Conservation (phyloP, 176 grass and related monocot genomes). For the Eleusine coracana region DNA sequence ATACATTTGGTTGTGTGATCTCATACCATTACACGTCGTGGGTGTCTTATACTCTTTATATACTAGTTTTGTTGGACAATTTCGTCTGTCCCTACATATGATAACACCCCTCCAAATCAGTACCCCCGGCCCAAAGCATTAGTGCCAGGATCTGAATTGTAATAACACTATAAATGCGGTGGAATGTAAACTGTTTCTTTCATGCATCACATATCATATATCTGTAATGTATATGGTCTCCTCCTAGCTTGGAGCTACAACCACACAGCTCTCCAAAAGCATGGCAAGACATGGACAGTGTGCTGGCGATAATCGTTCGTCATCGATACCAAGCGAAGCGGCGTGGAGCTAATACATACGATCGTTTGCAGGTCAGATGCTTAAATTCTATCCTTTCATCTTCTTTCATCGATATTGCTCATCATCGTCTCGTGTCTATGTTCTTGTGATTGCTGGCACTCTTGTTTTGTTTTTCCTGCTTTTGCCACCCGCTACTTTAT, state of each 20-base stretch:
- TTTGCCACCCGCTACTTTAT: slow-evolving; percentile 26
- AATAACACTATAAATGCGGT: slow-evolving; percentile 8
- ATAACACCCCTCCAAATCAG: slow-evolving; percentile 65
- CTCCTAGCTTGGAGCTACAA: slow-evolving; percentile 37
- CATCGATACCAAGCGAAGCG: slow-evolving; percentile 11
- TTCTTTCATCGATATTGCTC: slow-evolving; percentile 12
- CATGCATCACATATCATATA: slow-evolving; percentile 29
- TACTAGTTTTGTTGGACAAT: slow-evolving; percentile 46
- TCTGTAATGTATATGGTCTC: slow-evolving; percentile 13
- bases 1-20: slow-evolving; percentile 29
- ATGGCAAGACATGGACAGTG: slow-evolving; percentile 20
- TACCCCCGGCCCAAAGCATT: slow-evolving; percentile 16
- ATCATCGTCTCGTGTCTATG: slow-evolving; percentile 27
- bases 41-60: slow-evolving; percentile 24
- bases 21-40: not conserved
- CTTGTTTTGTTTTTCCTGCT: slow-evolving; percentile 39
- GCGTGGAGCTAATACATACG: slow-evolving; percentile 1
- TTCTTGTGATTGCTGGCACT: slow-evolving; percentile 18
- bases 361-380: slow-evolving; percentile 70
- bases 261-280: slow-evolving; percentile 17
- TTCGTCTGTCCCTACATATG: slow-evolving; percentile 63
- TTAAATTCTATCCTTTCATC: slow-evolving; percentile 35
- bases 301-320: not conserved
- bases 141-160: slow-evolving; percentile 48
- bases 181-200: not conserved